Evolutionary conservation across 331 rosid genomes (phyloP).

Genomic region (Spiraea crenata): DNA sequence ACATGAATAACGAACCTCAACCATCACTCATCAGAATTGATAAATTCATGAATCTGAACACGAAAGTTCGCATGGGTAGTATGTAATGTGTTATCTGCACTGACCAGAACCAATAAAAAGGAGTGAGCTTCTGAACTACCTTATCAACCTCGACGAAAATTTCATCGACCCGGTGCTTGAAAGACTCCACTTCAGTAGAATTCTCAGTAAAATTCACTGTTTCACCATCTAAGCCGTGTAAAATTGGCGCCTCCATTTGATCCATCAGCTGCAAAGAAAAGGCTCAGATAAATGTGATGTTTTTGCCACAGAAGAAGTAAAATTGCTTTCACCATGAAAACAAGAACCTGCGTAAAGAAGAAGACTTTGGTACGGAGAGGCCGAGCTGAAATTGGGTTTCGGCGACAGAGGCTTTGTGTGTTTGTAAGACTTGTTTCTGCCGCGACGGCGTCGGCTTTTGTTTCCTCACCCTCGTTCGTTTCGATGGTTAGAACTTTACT

Average conservation of each 20-base stretch:
- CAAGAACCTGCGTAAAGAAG: background rate
- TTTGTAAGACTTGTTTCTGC: background rate
- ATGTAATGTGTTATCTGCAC: background rate
- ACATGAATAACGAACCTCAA: background rate
- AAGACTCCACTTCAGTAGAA: slow-evolving; percentile 41
- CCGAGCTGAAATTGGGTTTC: slow-evolving; percentile 5
- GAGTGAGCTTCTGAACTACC: slow-evolving; percentile 27
- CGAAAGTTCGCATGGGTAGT: background rate
- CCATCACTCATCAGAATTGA: background rate
- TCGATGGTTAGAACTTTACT: background rate
- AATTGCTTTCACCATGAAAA: background rate
- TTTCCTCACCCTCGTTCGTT: background rate
- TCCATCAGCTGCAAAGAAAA: slow-evolving; percentile 36
- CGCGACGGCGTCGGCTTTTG: slow-evolving; percentile 20
- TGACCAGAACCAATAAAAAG: background rate
- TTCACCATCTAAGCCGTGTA: slow-evolving; percentile 20
- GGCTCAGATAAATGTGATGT: background rate
- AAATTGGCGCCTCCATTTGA: slow-evolving; percentile 34
- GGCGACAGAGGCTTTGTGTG: background rate
- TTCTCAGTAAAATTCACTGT: slow-evolving; percentile 19
- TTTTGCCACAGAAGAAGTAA: background rate
- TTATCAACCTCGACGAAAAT: slow-evolving; percentile 51
- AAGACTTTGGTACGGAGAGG: background rate
- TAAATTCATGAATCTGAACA: background rate
- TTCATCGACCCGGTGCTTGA: slow-evolving; percentile 46